Base-by-base conservation (phyloP, 148 eudicot genomes). In the Silene conica region DNA sequence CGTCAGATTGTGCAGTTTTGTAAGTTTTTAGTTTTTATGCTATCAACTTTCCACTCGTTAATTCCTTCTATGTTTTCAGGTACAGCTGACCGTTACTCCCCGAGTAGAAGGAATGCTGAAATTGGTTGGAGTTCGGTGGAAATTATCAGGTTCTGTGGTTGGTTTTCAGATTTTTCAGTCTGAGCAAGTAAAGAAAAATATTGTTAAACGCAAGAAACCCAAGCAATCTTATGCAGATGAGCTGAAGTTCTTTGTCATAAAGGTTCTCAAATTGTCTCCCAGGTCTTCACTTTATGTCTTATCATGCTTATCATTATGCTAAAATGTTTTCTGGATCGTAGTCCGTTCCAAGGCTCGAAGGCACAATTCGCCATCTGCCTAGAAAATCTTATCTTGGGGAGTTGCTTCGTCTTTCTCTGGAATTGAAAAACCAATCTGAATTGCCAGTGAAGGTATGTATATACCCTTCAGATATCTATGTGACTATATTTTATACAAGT, bases 91-190 rank as follows among this genome's bases (percentile, higher is more conserved):
- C 60, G 96, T 89, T 59, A 90, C 86, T 60, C 97, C 99, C 67
- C 83, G 76, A 82, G 74, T 66, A 60, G 99, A 95, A 84, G 99
- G 99, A 77, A 77, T 83, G 55, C 83, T 95, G 67, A 83, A 85
- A 73, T 76, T 95, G 71, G 90, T 86, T 78, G 99, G 99, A 79
- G 90, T 95, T 58, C 78, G 92, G 80, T 95, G 99, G 99, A 92
- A 92, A 80, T 82, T 95, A 70, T 95, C 97, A 64, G 93, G 90
- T 79, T 87, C 89, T 55, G 90, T 95, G 70, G 83, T 83, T 72
- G 99, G 96, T 56, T 86, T 88, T 77, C 89, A 82, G 78, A 81
- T 78, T 61, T 92, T 95, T 70, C 81, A 83, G 67, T 68, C 89
- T 22, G 83, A 84, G 62, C 76, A 83, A 75, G 79, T 78, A 22